Base-by-base conservation (phyloP, 495 filamentous ascomycete species). In the Rhypophila decipiens region DNA sequence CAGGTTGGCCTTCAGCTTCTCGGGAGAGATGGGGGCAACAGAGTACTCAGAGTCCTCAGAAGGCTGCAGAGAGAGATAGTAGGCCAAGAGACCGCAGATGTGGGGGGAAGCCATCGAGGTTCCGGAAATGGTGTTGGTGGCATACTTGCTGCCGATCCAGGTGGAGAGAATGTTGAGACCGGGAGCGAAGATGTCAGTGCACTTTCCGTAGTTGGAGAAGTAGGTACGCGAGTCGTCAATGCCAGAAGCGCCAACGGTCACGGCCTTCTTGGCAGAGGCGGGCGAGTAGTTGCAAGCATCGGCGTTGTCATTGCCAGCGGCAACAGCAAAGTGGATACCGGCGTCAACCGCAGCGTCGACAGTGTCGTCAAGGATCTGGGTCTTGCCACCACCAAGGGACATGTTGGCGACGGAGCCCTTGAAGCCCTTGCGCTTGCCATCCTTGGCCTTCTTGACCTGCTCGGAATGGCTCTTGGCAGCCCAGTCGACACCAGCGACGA, bases 211-310 rank as follows among this genome's bases (percentile, higher is more conserved):
- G 84, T 99, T 99, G 80, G 94, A 97, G 84, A 99, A 99, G 81
- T 97, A 99, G 53, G 94, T 94, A 69, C 94, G 91, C 77, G 90
- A 87, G 67, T 99, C 94, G 55, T 78, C 78, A 24, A 99, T 78
- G 49, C 87, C 95, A 17, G 89, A 95, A 51, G 94, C 94, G 64
- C 90, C 94, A 49, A 99, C 94, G 40, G 94, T 99, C 59, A 99
- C 84, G 46, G 94, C 90, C 64, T 90, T 88, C 57, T 83, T 80
- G 52, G 94, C 88, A 42, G 90, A 85, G 54, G 94, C 94, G 23
- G 94, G 94, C n/a, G 94, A 99, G 79, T 97, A 99, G 74, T 89
- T 91, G 85, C 94, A 99, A 43, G 94, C 94, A 72, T 99, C 90
- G 48, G 89, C 85, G 57, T 96, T 97, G 70, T 97, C 94, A 60